phyloP scores from a whole-genome alignment of 441 rosid genomes.

The Dalechampia spathulata region DNA sequence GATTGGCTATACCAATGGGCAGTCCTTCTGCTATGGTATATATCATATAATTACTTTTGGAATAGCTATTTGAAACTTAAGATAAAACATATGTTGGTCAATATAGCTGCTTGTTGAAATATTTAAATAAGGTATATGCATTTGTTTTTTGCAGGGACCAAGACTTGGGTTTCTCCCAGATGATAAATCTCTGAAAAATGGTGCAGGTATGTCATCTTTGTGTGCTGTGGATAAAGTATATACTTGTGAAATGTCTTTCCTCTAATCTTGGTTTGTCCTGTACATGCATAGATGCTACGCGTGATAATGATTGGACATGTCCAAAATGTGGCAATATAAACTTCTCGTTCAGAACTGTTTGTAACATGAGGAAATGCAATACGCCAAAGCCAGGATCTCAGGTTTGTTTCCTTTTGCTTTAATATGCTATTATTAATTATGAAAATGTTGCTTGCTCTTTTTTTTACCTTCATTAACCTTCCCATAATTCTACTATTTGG shows the following conservation, averaged over 20 bases:
- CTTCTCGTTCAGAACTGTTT: slow-evolving; percentile 89
- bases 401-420: slow-evolving; percentile 43
- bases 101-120: no score
- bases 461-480: no score
- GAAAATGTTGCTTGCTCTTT: no score
- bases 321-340: slow-evolving; percentile 96
- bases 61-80: background rate
- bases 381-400: slow-evolving; percentile 95
- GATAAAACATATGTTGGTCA: no score
- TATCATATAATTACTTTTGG: slow-evolving; percentile 5
- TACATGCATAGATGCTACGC: slow-evolving; percentile 46
- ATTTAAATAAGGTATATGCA: slow-evolving; percentile 5
- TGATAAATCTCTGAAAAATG: slow-evolving; percentile 63
- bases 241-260: background rate
- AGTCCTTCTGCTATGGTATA: slow-evolving; percentile 77
- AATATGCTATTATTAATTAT: background rate
- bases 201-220: slow-evolving; percentile 34
- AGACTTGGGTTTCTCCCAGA: slow-evolving; percentile 81
- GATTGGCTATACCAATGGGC: slow-evolving; percentile 72
- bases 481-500: no score
- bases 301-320: slow-evolving; percentile 96
- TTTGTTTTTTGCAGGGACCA: slow-evolving; percentile 53
- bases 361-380: slow-evolving; percentile 99
- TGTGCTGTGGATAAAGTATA: background rate
- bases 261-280: slow-evolving; percentile 8